Base-by-base conservation (phyloP, 768 basidiomycete genomes). In the Butyriboletus loyo region DNA sequence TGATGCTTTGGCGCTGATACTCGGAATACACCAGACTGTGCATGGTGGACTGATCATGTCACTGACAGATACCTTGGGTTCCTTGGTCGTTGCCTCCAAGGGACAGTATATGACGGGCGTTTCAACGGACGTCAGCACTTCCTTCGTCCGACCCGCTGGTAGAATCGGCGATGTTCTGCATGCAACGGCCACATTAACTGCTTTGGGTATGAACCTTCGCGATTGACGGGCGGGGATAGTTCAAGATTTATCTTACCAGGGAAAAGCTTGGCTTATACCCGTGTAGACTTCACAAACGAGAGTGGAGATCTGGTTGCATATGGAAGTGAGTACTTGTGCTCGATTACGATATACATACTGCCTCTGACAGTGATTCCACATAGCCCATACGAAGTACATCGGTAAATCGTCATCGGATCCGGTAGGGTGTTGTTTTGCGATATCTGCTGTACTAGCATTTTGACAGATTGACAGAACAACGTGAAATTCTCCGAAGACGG, bases 41-140 rank as follows among this genome's bases (percentile, higher is more conserved):
- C 90, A 93, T 59, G 91, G 91, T 17, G 91, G 91, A 21, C 77
- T 93, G 34, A 80, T 92, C 57, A 67, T 89, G 63, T 89, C 90
- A 9, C 72, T 93, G 28, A 92, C 91, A 5, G 91, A 92, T 67
- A 91, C 89, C 14, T 69, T 92, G 17, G 90, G 91, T 4, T 92
- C 90, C 1, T 79, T 92, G 17, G 89, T 86, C n/a, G 81, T 93
- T 24, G 87, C 89, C 1, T 80, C 84, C 14, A 85, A 84, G 56
- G 91, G 91, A 3, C 85, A 90, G 9, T 93, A 73, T 62, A 90
- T 91, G 89, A 92, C 91, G 0, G 89, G 91, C 15, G 89, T 92
- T 10, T 90, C 88, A 3, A 89, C 89, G 4, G 90, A 92, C 64
- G 82, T 93, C 56, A 84, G 73, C 22, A 80, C 89, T 0, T 87